Evolutionary conservation across 2,329 filamentous ascomycete genomes (phyloP).

Genomic region (Aspergillus sp.): DNA sequence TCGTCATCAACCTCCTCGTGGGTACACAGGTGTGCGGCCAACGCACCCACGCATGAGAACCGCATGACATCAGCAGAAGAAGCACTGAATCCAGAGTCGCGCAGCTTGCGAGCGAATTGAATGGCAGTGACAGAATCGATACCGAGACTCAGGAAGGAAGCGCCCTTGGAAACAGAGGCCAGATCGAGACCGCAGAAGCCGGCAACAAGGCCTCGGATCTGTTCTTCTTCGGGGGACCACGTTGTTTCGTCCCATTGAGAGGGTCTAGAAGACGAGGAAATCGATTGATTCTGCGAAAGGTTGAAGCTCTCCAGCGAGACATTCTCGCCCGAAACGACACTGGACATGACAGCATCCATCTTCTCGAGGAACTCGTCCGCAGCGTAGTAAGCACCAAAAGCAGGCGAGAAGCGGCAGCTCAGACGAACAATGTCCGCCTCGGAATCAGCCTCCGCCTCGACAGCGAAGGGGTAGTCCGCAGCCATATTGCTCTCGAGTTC

Average conservation of each 20-base stretch:
- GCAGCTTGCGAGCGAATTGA: conserved; percentile 24
- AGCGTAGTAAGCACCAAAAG: conserved; percentile 15
- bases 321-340: conserved; percentile 17
- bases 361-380: conserved; percentile 24
- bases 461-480: conserved; percentile 28
- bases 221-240: conserved; percentile 17
- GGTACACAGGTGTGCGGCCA: conserved; percentile 12
- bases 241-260: conserved; percentile 11
- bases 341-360: conserved; percentile 23
- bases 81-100: conserved; percentile 17
- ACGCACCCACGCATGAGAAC: conserved; percentile 21
- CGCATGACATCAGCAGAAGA: conserved; percentile 31
- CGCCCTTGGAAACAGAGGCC: conserved; percentile 18
- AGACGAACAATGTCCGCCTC: conserved; percentile 15
- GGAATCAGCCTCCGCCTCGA: conserved; percentile 25
- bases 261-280: neutral
- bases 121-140: conserved; percentile 28
- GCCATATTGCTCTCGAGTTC: conserved; percentile 28
- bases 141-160: conserved; percentile 26
- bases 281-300: conserved; percentile 5
- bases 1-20: conserved; percentile 4
- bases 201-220: conserved; percentile 16
- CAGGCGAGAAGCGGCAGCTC: conserved; percentile 17
- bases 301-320: conserved; percentile 18
- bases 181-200: conserved; percentile 17